Base-by-base conservation (phyloP, 495 filamentous ascomycete genomes). In the Wilcoxina mikolae region DNA sequence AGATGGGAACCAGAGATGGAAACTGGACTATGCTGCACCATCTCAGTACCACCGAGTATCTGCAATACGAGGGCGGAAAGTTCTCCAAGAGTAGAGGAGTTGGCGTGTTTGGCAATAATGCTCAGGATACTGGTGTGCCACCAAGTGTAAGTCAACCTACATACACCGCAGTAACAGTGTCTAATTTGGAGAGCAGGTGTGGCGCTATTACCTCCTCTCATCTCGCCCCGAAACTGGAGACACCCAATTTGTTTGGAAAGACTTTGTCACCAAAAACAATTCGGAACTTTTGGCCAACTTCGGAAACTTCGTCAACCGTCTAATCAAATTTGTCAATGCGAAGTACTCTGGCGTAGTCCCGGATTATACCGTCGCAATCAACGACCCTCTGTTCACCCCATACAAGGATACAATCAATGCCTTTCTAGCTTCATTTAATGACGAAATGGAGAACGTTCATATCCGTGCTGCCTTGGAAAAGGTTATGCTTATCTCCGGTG, bases 1-100 rank as follows among this genome's bases (percentile, higher is more conserved):
- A 95, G 65, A 72, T 96, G 18, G 91, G 89, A 42, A 88, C 90
- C 0, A 69, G 74, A 39, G 80, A 93, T 56, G 57, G 52, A n/a
- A 77, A 78, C 49, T 98, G 91, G 91, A 96, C 90, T 33, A 86
- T 81, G 78, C 75, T 95, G 47, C 82, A 91, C 68, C 83, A 86
- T 58, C 70, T 98, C 29, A 88, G 82, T 28, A 89, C 89, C 0
- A 91, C 89, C 0, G 91, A 98, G 63, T 98, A 96, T 65, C 74
- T 96, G 49, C 94, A 94, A 69, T 98, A 98, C 65, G 91, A 95
- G 70, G 80, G 79, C 56, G 87, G 86, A 45, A 98, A 98, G 65
- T 98, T 98, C 73, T 90, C 84, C 62, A 95, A 95, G 68, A 93
- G 86, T 43, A 75, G 86, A 54, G 82, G 81, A 29, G 75, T 95